Conservation (phyloP, 805 yeast genomes). For the Barnettozyma wickerhamii region DNA sequence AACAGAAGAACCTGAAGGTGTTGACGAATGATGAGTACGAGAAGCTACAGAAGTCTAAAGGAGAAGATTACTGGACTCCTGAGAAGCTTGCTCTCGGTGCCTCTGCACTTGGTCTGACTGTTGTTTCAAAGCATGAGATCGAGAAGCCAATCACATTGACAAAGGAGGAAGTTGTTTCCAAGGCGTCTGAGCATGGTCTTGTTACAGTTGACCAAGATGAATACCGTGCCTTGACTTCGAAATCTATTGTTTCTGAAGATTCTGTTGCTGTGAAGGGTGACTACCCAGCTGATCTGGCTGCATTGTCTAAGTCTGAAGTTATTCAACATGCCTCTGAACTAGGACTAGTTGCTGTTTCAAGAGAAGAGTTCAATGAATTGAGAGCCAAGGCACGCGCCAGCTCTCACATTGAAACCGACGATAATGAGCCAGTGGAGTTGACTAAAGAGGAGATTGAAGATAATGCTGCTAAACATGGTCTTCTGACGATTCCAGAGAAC, state of each 20-base stretch:
- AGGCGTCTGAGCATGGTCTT: constrained; percentile 13
- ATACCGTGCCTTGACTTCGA: not conserved
- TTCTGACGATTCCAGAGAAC: constrained; percentile 53
- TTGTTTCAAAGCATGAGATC: not conserved
- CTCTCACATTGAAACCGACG: constrained; percentile 6
- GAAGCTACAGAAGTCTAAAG: constrained; percentile 1
- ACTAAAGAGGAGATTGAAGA: constrained; percentile 28
- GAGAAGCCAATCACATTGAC: constrained; percentile 1
- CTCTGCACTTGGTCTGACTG: constrained; percentile 9
- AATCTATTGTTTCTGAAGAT: not conserved
- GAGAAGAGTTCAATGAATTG: constrained; percentile 30
- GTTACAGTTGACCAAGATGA: constrained; percentile 1
- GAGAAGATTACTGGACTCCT: not conserved
- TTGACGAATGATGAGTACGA: constrained; percentile 7
- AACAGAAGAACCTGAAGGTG: constrained; percentile 2
- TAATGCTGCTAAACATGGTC: constrained; percentile 42
- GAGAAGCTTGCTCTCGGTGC: constrained; percentile 8
- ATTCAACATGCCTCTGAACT: constrained; percentile 27
- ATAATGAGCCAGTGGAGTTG: constrained; percentile 7
- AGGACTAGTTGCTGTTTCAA: constrained; percentile 33
- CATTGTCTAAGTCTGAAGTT: constrained; percentile 13
- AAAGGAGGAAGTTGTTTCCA: constrained; percentile 12
- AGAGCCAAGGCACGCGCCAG: constrained; percentile 20
- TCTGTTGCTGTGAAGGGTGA: constrained; percentile 19
- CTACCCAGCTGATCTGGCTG: constrained; percentile 15